Conservation (phyloP, 495 filamentous ascomycete species). For the Hypoxylon subgilvum region DNA sequence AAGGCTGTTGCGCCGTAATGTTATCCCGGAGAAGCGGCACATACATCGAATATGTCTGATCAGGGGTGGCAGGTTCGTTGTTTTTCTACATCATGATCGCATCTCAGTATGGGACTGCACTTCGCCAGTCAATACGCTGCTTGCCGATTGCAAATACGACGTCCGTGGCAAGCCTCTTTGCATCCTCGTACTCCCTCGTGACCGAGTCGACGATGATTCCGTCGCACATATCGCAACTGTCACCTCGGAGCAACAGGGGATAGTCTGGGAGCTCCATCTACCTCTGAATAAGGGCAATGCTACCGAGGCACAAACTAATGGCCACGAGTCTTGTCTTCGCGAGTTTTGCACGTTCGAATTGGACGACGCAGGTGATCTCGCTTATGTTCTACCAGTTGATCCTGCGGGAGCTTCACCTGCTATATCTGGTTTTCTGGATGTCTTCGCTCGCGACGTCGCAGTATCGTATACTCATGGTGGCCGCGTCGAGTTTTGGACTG, state of each 20-base stretch:
- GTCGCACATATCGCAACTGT: constrained; percentile 79
- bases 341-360: constrained; percentile 78
- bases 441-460: constrained; percentile 86
- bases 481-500: constrained; percentile 83
- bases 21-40: constrained; percentile 71
- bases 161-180: constrained; percentile 78
- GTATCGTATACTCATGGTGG: constrained; percentile 83
- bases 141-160: constrained; percentile 65
- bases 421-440: constrained; percentile 82
- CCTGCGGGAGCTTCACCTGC: constrained; percentile 76
- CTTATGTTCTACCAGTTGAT: constrained; percentile 87
- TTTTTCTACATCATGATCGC: constrained; percentile 78
- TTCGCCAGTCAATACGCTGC: constrained; percentile 56
- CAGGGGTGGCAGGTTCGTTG: constrained; percentile 73
- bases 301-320: constrained; percentile 42
- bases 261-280: constrained; percentile 81
- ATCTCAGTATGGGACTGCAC: constrained; percentile 84
- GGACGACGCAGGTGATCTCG: constrained; percentile 72
- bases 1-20: constrained; percentile 69
- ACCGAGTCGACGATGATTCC: constrained; percentile 56
- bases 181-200: constrained; percentile 75
- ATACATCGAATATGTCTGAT: constrained; percentile 84
- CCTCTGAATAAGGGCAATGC: constrained; percentile 44
- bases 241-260: constrained; percentile 78
- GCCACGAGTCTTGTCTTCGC: constrained; percentile 52